These are phyloP conservation scores for Maudiozyma barnettii DNA, from an alignment of 805 yeast species.

Conservation along the genomic window DNA sequence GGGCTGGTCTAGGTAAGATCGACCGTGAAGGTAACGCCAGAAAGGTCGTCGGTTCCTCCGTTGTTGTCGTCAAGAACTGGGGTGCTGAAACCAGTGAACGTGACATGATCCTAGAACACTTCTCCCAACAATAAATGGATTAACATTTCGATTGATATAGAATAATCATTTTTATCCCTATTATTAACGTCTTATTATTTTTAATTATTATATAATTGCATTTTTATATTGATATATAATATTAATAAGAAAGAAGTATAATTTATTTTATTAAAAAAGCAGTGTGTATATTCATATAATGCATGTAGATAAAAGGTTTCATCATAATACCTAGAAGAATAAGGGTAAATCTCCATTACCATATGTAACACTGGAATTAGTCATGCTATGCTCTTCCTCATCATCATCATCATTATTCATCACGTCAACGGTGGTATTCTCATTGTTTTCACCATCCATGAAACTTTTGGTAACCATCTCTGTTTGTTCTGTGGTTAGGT, in stretches of 20 bases:
- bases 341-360: slow-evolving; percentile 11
- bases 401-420: not conserved
- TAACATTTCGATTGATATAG: slow-evolving; percentile 1
- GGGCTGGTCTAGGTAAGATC: slow-evolving; percentile 99
- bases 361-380: not conserved
- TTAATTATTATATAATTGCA: not conserved
- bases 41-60: slow-evolving; percentile 99
- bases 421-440: not conserved
- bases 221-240: slow-evolving; percentile 2
- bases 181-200: not conserved
- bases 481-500: not conserved
- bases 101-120: slow-evolving; percentile 90
- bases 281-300: no score
- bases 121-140: slow-evolving; percentile 67
- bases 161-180: slow-evolving; percentile 2
- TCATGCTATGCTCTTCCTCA: not conserved
- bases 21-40: slow-evolving; percentile 99
- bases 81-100: slow-evolving; percentile 99
- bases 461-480: not conserved
- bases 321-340: slow-evolving; percentile 8
- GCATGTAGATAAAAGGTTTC: no score
- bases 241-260: slow-evolving; percentile 4
- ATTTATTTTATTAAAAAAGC: slow-evolving; percentile 1
- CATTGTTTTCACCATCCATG: not conserved
- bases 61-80: slow-evolving; percentile 99